These are phyloP conservation scores for Taphrina betulina DNA, from an alignment of 1,139 yeast genomes.

Conservation along the genomic window DNA sequence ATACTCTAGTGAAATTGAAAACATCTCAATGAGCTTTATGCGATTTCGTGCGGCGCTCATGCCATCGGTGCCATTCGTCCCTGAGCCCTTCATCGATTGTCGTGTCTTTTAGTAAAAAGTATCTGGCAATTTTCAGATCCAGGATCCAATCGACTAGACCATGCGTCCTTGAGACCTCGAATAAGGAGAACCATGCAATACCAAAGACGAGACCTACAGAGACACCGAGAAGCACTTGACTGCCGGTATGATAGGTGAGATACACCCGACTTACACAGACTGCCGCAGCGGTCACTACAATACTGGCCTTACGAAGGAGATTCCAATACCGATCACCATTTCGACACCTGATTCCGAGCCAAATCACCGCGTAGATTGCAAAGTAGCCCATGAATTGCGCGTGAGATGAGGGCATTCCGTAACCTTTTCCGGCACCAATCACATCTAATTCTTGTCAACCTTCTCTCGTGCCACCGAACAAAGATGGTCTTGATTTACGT, in stretches of 20 bases:
- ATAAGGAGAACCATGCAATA: conserved; percentile 49
- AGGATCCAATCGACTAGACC: conserved; percentile 17
- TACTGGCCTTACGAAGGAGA: background rate
- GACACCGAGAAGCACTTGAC: conserved; percentile 74
- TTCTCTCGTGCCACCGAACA: conserved; percentile 45
- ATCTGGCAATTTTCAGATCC: background rate
- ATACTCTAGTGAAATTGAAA: too few species aligned
- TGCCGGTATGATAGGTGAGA: conserved; percentile 68
- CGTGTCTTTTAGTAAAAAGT: conserved; percentile 14
- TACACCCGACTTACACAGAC: conserved; percentile 54
- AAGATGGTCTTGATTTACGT: conserved; percentile 40
- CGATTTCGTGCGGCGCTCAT: background rate
- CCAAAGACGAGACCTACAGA: conserved; percentile 64
- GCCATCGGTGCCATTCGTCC: conserved; percentile 23
- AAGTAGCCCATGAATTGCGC: conserved; percentile 93
- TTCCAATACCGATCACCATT: background rate
- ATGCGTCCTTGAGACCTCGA: background rate
- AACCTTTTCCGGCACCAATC: conserved; percentile 50
- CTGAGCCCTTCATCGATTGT: conserved; percentile 1
- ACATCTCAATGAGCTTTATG: too few species aligned
- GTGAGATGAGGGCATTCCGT: conserved; percentile 98
- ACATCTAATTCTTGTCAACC: background rate
- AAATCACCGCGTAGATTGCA: conserved; percentile 61
- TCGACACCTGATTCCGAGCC: conserved; percentile 47
- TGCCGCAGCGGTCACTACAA: conserved; percentile 30